These are phyloP conservation scores for Mucor sp. DNA, from an alignment of 371 early-diverging fungal species.

Conservation along the genomic window DNA sequence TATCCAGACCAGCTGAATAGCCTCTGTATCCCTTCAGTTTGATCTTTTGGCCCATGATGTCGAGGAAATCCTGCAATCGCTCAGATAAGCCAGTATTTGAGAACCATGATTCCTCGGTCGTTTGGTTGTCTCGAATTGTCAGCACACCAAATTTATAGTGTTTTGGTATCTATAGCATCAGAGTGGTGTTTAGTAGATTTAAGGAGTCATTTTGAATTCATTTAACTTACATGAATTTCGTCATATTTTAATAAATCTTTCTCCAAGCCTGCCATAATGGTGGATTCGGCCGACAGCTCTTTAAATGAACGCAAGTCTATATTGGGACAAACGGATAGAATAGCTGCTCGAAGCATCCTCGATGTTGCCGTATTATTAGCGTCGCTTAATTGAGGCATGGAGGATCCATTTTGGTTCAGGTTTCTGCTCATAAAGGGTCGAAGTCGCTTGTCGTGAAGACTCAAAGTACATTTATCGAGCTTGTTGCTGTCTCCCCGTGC, in stretches of 20 bases:
- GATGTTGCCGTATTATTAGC: slow-evolving; percentile 13
- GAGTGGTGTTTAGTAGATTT: background rate
- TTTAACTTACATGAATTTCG: slow-evolving; percentile 47
- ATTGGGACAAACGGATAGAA: slow-evolving; percentile 29
- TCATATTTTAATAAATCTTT: slow-evolving; percentile 58
- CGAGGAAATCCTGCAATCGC: slow-evolving; percentile 65
- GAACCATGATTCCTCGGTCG: slow-evolving; percentile 79
- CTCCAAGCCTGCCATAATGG: slow-evolving; percentile 55
- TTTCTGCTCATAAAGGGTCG: slow-evolving; percentile 20
- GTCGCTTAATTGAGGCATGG: background rate
- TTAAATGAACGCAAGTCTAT: slow-evolving; percentile 38
- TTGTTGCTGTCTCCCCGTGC: slow-evolving; percentile 18
- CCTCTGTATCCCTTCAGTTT: slow-evolving; percentile 77
- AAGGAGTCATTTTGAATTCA: background rate
- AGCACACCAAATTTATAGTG: slow-evolving; percentile 84
- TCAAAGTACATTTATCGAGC: slow-evolving; percentile 14
- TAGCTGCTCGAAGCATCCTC: slow-evolving; percentile 36
- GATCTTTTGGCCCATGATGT: slow-evolving; percentile 72
- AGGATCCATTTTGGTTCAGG: background rate
- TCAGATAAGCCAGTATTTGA: slow-evolving; percentile 64
- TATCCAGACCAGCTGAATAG: slow-evolving; percentile 85
- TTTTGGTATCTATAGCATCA: slow-evolving; percentile 57
- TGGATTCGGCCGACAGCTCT: slow-evolving; percentile 46
- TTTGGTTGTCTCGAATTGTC: slow-evolving; percentile 65
- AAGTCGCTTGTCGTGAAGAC: slow-evolving; percentile 12